A percentile compares a stretch with the other conserved stretches of the same genome.
These are phyloP conservation scores for Tolypocladium capitatum DNA, from an alignment of 2,329 filamentous ascomycete genomes.

Conservation along the genomic window DNA sequence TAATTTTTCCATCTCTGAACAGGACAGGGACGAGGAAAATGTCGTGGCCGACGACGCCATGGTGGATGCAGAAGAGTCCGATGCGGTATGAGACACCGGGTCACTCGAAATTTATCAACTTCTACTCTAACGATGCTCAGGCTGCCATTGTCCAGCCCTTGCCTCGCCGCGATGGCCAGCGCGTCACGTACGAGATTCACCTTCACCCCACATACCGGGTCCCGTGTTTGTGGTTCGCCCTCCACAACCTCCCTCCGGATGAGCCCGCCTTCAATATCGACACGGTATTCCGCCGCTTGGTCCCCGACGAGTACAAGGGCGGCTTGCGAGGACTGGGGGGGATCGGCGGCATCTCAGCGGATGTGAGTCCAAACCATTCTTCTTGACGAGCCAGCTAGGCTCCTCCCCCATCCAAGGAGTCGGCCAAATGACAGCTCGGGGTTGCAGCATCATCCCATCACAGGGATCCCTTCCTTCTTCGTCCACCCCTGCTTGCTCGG, in stretches of 20 bases:
- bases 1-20: slow-evolving; percentile 28
- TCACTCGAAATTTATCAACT: slow-evolving; percentile 3
- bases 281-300: slow-evolving; percentile 56
- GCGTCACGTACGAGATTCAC: slow-evolving; percentile 60
- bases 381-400: slow-evolving; percentile 13
- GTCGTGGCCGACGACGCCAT: slow-evolving; percentile 29
- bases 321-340: slow-evolving; percentile 47
- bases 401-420: slow-evolving; percentile 2
- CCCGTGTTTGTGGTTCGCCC: slow-evolving; percentile 63
- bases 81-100: slow-evolving; percentile 28
- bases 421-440: slow-evolving; percentile 22
- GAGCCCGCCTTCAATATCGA: slow-evolving; percentile 50
- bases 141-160: slow-evolving; percentile 23
- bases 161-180: slow-evolving; percentile 21
- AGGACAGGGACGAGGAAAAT: slow-evolving; percentile 6
- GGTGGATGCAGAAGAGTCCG: slow-evolving; percentile 36
- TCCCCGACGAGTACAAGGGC: slow-evolving; percentile 51
- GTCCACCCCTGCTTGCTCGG: slow-evolving; percentile 86
- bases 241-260: slow-evolving; percentile 43
- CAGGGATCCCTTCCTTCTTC: slow-evolving; percentile 69
- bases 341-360: slow-evolving; percentile 62
- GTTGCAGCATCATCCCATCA: slow-evolving; percentile 67
- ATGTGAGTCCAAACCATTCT: slow-evolving; percentile 40
- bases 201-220: slow-evolving; percentile 62
- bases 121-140: slow-evolving; percentile 17